These are phyloP conservation scores for Amaranthus tricolor DNA, from an alignment of 179 eudicot genomes.

Conservation along the genomic window DNA sequence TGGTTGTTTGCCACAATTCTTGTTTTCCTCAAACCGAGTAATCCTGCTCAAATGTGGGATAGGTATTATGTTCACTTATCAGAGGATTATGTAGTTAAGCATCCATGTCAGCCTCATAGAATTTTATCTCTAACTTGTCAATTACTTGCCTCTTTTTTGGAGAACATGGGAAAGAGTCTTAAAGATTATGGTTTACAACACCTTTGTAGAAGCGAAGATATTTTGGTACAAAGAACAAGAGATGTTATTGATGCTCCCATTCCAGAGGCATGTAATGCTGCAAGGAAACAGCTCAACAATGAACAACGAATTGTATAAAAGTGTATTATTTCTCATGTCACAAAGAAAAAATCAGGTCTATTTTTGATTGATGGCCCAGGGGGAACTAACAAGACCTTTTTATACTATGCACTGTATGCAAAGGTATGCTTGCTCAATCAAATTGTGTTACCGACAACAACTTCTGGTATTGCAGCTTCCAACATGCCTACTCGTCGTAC, in stretches of 20 bases:
- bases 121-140: neutral
- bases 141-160: neutral
- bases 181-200: too few relatives aligned
- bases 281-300: neutral
- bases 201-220: too few relatives aligned
- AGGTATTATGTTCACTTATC: neutral
- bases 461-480: neutral
- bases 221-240: neutral
- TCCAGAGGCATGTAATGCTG: neutral
- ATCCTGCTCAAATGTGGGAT: neutral
- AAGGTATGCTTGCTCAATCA: neutral
- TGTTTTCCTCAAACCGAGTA: neutral
- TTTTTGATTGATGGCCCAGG: slow-evolving; percentile 1
- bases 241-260: neutral
- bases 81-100: neutral
- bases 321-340: neutral
- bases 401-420: neutral
- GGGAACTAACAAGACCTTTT: neutral
- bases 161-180: neutral
- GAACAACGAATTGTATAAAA: neutral
- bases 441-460: neutral
- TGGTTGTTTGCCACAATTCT: neutral
- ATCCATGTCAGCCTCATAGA: neutral
- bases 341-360: neutral
- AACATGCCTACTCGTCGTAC: neutral